Conservation (phyloP, 2,329 filamentous ascomycete genomes). For the Acephala macrosclerotiorum region DNA sequence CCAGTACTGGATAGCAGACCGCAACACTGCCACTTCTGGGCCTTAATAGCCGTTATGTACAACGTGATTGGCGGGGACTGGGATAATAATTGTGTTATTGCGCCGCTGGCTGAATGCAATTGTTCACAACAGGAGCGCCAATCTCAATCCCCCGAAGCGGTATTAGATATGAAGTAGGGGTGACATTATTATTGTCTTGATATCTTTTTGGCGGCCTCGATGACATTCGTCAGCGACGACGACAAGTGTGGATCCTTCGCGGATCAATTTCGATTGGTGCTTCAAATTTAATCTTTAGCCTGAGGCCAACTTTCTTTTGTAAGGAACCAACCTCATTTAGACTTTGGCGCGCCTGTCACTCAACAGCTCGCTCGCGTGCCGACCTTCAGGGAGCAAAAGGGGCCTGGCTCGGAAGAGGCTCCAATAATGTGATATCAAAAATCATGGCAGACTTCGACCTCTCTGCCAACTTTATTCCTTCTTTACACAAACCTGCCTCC, state of each 20-base stretch:
- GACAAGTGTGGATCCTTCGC: neutral
- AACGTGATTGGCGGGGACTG: constrained; percentile 14
- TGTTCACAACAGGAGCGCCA: constrained; percentile 16
- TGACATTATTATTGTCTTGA: neutral
- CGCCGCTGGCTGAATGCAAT: neutral
- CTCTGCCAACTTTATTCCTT: constrained; percentile 72
- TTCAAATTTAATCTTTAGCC: neutral
- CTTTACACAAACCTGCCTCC: constrained; percentile 83
- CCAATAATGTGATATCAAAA: constrained; percentile 28
- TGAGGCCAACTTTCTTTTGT: constrained; percentile 2
- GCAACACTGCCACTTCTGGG: constrained; percentile 11
- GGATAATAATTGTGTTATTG: constrained; percentile 23
- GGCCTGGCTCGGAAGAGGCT: neutral
- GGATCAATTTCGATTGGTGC: neutral
- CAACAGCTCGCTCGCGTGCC: neutral
- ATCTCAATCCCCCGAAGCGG: neutral
- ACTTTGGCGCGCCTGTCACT: neutral
- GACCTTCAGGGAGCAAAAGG: neutral
- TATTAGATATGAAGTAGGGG: neutral
- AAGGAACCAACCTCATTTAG: neutral
- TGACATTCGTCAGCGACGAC: constrained; percentile 8
- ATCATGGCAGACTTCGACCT: constrained; percentile 59
- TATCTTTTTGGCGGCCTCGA: neutral
- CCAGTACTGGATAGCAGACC: neutral
- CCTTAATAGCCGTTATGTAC: neutral